Evolutionary conservation across 78 protist genomes (phyloP).

Genomic region (Carpediemonas membranifera): DNA sequence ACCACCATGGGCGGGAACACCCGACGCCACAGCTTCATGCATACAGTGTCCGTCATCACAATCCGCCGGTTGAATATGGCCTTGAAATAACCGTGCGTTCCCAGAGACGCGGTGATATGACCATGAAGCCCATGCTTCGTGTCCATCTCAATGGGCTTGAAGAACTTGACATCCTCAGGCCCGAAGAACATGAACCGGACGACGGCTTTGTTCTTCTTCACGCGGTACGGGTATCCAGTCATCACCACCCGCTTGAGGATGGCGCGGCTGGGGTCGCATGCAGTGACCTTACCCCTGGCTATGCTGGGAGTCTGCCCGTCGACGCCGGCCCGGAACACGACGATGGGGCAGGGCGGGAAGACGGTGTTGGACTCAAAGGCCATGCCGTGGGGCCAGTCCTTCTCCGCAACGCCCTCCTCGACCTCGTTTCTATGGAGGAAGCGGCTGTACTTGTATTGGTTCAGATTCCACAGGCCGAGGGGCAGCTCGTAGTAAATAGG

Average conservation of each 20-base stretch:
- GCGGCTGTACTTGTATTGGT: too few relatives aligned
- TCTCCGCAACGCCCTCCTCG: too few relatives aligned
- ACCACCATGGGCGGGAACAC: too few relatives aligned
- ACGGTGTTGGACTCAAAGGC: too few relatives aligned
- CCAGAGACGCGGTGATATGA: conserved; percentile 69
- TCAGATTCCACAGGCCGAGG: too few relatives aligned
- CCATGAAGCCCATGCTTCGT: conserved; percentile 87
- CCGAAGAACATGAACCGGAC: conserved; percentile 83
- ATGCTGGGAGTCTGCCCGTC: too few relatives aligned
- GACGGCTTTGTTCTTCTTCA: conserved; percentile 24
- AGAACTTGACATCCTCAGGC: conserved; percentile 82
- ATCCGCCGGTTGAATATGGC: conserved; percentile 68
- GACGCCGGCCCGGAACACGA: too few relatives aligned
- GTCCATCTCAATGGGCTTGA: conserved; percentile 85
- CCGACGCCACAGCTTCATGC: conserved; percentile 85
- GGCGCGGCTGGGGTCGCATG: conserved; percentile 73
- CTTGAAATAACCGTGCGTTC: conserved; percentile 79
- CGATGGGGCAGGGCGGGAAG: too few relatives aligned
- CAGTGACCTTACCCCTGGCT: conserved; percentile 25
- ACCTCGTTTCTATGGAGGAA: too few relatives aligned
- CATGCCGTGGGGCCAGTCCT: too few relatives aligned
- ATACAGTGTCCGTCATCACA: conserved; percentile 68
- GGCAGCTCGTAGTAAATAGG: too few relatives aligned
- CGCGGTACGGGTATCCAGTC: conserved; percentile 61
- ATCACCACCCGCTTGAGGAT: conserved; percentile 71